A percentile compares a stretch with the other conserved stretches of the same genome.
Conservation (phyloP, 176 grass and related monocot genomes). For the Thalia dealbata region DNA sequence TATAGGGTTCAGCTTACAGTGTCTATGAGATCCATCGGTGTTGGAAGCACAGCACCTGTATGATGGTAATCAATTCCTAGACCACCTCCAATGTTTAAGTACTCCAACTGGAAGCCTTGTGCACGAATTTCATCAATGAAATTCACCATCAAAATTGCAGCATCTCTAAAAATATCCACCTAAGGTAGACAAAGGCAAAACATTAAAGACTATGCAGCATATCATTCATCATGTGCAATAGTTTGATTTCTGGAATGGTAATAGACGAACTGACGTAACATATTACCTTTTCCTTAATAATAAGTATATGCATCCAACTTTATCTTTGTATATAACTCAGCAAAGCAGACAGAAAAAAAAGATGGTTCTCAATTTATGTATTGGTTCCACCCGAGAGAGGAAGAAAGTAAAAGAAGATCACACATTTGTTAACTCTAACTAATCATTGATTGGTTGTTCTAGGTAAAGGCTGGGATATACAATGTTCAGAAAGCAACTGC, state of each 20-base stretch:
- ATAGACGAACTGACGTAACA: background rate
- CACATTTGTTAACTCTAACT: too few relatives aligned
- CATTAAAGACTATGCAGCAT: background rate
- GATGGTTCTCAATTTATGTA: too few relatives aligned
- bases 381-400: too few relatives aligned
- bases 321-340: too few relatives aligned
- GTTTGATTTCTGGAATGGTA: background rate
- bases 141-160: slow-evolving; percentile 86
- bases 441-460: too few relatives aligned
- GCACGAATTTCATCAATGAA: slow-evolving; percentile 83
- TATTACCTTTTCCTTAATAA: too few relatives aligned
- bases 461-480: too few relatives aligned
- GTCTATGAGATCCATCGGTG: slow-evolving; percentile 92
- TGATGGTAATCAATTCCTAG: slow-evolving; percentile 97
- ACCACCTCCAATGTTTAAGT: slow-evolving; percentile 90
- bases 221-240: background rate
- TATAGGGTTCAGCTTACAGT: slow-evolving; percentile 41
- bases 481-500: too few relatives aligned
- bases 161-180: slow-evolving; percentile 99
- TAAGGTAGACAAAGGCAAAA: slow-evolving; percentile 17
- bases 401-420: too few relatives aligned
- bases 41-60: slow-evolving; percentile 54
- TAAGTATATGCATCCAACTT: too few relatives aligned
- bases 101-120: slow-evolving; percentile 88
- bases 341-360: too few relatives aligned